A percentile compares a stretch with the other conserved stretches of the same genome.
phyloP scores from a whole-genome alignment of 129 eudicot genomes.

The Centrapalus pauciflorus region DNA sequence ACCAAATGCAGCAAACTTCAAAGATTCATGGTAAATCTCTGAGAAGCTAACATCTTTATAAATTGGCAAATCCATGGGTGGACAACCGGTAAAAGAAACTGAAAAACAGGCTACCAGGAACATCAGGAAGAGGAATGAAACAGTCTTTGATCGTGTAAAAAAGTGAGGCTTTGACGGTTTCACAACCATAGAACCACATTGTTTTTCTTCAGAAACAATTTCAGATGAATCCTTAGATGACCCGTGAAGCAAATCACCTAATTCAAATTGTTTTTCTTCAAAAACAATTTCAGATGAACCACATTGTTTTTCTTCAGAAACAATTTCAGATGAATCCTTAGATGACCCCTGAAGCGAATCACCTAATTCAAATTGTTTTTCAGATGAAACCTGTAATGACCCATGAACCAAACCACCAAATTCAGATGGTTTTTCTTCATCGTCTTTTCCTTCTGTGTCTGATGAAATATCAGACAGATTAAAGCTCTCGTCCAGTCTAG shows the following conservation, averaged over 20 bases:
- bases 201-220: conserved; percentile 21
- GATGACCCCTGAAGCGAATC: conserved; percentile 26
- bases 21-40: conserved; percentile 39
- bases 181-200: conserved; percentile 16
- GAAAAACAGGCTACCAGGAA: conserved; percentile 42
- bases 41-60: conserved; percentile 25
- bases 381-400: conserved; percentile 26
- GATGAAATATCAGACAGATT: conserved; percentile 47
- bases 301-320: conserved; percentile 20
- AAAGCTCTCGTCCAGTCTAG: conserved; percentile 41
- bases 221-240: conserved; percentile 35
- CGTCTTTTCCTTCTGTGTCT: conserved; percentile 39
- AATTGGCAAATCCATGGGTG: conserved; percentile 23
- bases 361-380: conserved; percentile 2
- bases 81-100: conserved; percentile 29
- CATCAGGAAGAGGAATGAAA: conserved; percentile 38
- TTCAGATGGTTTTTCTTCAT: conserved; percentile 2
- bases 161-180: conserved; percentile 19
- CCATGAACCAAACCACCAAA: conserved; percentile 29
- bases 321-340: conserved; percentile 32
- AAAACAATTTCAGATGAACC: no score
- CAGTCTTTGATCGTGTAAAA: conserved; percentile 29
- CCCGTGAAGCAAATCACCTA: conserved; percentile 24
- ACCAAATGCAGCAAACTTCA: conserved; percentile 29
- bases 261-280: no score